Conservation (phyloP, 371 early-diverging fungal genomes). For the Mucor saturninus region DNA sequence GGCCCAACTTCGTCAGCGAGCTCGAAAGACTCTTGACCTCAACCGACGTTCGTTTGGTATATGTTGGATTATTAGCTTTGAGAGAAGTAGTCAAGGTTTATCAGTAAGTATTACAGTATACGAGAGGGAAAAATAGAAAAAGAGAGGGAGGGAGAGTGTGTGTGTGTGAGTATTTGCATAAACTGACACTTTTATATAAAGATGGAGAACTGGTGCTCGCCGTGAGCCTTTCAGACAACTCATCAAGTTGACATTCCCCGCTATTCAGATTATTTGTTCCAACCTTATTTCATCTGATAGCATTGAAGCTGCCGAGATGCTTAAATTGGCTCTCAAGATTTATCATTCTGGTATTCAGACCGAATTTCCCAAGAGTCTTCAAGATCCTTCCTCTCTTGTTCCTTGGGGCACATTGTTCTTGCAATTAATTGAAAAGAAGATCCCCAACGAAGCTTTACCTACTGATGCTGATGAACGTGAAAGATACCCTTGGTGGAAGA, state of each 20-base stretch:
- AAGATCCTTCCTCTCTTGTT: conserved; percentile 70
- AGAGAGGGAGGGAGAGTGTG: neutral
- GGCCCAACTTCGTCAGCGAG: conserved; percentile 81
- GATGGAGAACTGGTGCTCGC: conserved; percentile 60
- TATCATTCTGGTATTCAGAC: conserved; percentile 75
- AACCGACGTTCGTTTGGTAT: conserved; percentile 68
- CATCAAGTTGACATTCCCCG: conserved; percentile 74
- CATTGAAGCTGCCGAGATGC: conserved; percentile 80
- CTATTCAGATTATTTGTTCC: conserved; percentile 71
- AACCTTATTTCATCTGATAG: conserved; percentile 61
- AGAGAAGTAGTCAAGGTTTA: conserved; percentile 82
- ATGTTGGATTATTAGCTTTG: conserved; percentile 79
- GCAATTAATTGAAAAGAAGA: conserved; percentile 72
- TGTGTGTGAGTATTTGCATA: too few relatives aligned
- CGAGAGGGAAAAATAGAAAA: neutral
- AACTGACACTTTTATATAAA: conserved; percentile 17
- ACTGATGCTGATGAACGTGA: conserved; percentile 73
- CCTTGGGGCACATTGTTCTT: conserved; percentile 89
- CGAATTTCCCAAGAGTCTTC: conserved; percentile 72
- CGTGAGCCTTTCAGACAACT: conserved; percentile 71
- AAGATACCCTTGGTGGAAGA: conserved; percentile 87
- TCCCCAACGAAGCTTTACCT: conserved; percentile 60
- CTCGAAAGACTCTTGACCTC: conserved; percentile 68
- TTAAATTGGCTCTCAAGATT: conserved; percentile 80
- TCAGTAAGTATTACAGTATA: conserved; percentile 61